These are phyloP conservation scores for Emmonsiellopsis sp. DNA, from an alignment of 2,329 filamentous ascomycete genomes.

Conservation along the genomic window DNA sequence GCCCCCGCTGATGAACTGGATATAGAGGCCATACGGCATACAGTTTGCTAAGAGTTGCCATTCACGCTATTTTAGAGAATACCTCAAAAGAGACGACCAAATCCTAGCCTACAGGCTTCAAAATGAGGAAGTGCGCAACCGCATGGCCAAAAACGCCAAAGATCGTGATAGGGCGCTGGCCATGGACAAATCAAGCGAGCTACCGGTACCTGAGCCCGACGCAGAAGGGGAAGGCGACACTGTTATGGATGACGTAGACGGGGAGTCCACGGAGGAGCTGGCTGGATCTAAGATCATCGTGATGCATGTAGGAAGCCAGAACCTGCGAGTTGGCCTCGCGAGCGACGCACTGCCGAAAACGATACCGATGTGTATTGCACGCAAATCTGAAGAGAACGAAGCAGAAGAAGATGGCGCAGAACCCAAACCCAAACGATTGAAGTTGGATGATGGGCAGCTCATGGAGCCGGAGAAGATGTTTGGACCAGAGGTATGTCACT, in stretches of 20 bases:
- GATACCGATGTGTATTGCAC: slow-evolving; percentile 84
- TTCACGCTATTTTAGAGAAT: slow-evolving; percentile 54
- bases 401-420: slow-evolving; percentile 72
- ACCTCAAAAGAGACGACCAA: slow-evolving; percentile 96
- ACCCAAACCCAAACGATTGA: slow-evolving; percentile 60
- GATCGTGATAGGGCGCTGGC: slow-evolving; percentile 80
- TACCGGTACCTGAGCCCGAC: slow-evolving; percentile 44
- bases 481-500: slow-evolving; percentile 61
- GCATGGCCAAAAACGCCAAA: slow-evolving; percentile 74
- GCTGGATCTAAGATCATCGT: slow-evolving; percentile 87
- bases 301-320: slow-evolving; percentile 91
- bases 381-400: slow-evolving; percentile 67
- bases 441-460: slow-evolving; percentile 42
- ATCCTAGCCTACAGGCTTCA: slow-evolving; percentile 81
- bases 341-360: slow-evolving; percentile 92
- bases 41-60: too few species aligned
- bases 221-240: slow-evolving; percentile 38
- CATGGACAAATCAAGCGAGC: slow-evolving; percentile 59
- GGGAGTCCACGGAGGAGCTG: slow-evolving; percentile 47
- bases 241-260: slow-evolving; percentile 48
- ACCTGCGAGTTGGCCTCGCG: slow-evolving; percentile 86
- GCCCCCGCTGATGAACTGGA: not conserved
- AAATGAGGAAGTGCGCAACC: slow-evolving; percentile 74
- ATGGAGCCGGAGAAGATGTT: slow-evolving; percentile 67
- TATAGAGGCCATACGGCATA: too few species aligned